phyloP scores from a whole-genome alignment of 345 rosid species.

The Viola odorata region DNA sequence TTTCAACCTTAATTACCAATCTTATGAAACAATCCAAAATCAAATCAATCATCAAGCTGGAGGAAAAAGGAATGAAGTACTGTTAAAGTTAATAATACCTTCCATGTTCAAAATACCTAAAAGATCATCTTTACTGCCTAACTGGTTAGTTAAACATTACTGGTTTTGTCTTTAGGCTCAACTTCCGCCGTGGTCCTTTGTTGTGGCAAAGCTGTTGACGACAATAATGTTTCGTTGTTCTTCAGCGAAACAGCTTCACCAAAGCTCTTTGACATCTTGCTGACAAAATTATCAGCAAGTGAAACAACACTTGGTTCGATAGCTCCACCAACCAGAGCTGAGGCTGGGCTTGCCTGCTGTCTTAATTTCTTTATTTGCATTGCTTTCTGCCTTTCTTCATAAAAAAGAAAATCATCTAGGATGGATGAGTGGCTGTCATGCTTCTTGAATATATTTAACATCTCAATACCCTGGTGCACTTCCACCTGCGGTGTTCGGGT shows the following conservation, averaged over 20 bases:
- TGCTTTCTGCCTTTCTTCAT: conserved; percentile 80
- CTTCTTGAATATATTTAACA: conserved; percentile 65
- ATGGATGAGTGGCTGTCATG: conserved; percentile 66
- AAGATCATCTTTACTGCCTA: too few species aligned
- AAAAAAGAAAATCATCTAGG: conserved; percentile 80
- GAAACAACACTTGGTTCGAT: conserved; percentile 45
- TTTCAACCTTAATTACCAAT: conserved; percentile 3
- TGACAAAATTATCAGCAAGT: conserved; percentile 41
- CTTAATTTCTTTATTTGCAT: conserved; percentile 73
- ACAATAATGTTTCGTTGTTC: too few species aligned
- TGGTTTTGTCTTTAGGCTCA: too few species aligned
- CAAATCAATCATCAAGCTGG: background rate
- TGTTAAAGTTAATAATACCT: conserved; percentile 3
- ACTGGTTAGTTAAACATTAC: too few species aligned
- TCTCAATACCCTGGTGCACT: conserved; percentile 74
- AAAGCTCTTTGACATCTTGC: conserved; percentile 75
- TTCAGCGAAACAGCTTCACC: conserved; percentile 44
- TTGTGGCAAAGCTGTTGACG: too few species aligned
- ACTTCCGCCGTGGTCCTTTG: too few species aligned
- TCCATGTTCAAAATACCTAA: too few species aligned
- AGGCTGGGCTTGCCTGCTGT: conserved; percentile 37
- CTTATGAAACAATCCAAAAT: conserved; percentile 8
- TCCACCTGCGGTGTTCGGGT: conserved; percentile 45
- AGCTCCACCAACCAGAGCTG: conserved; percentile 44
- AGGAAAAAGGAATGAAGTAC: background rate